phyloP scores from a whole-genome alignment of 75 land plant species.

The Pinus taeda region DNA sequence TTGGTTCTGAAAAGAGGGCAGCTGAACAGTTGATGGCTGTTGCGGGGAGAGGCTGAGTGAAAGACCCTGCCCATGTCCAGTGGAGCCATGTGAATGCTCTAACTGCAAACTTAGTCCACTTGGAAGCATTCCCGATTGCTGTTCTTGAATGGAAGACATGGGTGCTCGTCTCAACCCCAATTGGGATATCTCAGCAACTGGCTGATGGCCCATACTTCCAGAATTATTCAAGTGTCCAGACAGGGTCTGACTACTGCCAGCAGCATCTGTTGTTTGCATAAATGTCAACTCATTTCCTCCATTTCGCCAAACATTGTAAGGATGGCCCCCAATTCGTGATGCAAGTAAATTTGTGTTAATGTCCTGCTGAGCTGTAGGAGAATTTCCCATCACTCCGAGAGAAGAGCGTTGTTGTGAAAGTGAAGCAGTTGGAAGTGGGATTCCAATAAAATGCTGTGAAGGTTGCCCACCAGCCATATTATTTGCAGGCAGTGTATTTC shows the following conservation, averaged over 20 bases:
- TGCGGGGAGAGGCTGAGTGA: slow-evolving; percentile 70
- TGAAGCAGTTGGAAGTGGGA: slow-evolving; percentile 25
- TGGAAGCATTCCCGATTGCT: slow-evolving; percentile 6
- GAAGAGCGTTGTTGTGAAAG: slow-evolving; percentile 9
- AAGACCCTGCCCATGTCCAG: slow-evolving; percentile 34
- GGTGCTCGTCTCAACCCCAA: slow-evolving; percentile 9
- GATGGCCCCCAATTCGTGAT: slow-evolving; percentile 8
- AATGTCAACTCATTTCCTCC: slow-evolving; percentile 51
- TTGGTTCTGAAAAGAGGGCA: slow-evolving; percentile 14
- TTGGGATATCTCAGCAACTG: slow-evolving; percentile 9
- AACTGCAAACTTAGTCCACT: slow-evolving; percentile 10
- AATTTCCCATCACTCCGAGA: slow-evolving; percentile 5
- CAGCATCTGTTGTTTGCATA: slow-evolving; percentile 12
- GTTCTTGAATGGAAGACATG: slow-evolving; percentile 8
- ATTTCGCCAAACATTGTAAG: slow-evolving; percentile 57
- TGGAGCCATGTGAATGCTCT: slow-evolving; percentile 9
- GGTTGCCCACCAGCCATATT: slow-evolving; percentile 16
- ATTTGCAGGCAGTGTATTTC: slow-evolving; percentile 7
- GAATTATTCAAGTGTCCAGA: slow-evolving; percentile 11
- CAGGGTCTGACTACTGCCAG: slow-evolving; percentile 5
- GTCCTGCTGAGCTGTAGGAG: slow-evolving; percentile 7
- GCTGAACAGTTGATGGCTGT: slow-evolving; percentile 18
- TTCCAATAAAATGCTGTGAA: slow-evolving; percentile 37
- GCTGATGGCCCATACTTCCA: slow-evolving; percentile 8
- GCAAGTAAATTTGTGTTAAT: slow-evolving; percentile 2